phyloP scores from a whole-genome alignment of 495 filamentous ascomycete species.

The Chaetomidium leptoderma region DNA sequence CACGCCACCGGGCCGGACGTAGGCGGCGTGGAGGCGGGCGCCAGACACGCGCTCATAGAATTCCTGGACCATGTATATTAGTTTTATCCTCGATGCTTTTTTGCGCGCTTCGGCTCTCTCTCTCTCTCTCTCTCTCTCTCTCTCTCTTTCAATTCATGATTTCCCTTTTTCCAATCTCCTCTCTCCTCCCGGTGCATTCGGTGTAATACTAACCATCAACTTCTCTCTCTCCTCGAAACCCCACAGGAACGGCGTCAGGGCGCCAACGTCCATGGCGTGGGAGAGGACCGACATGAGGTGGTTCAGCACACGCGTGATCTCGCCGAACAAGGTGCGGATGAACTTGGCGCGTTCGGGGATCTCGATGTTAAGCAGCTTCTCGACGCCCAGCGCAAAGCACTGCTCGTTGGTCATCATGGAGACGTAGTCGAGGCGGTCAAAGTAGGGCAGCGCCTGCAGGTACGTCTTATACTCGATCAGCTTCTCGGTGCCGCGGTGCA shows the following conservation, averaged over 20 bases:
- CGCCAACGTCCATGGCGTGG: slow-evolving; percentile 99
- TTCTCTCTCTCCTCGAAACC: slow-evolving; percentile 99
- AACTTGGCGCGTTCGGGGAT: slow-evolving; percentile 94
- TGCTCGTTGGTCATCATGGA: slow-evolving; percentile 99
- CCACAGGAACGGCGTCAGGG: slow-evolving; percentile 97
- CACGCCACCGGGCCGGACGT: slow-evolving; percentile 96
- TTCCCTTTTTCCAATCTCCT: not conserved
- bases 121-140: too few species aligned
- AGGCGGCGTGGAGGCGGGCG: slow-evolving; percentile 95
- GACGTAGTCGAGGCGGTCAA: slow-evolving; percentile 97
- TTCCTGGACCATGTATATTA: slow-evolving; percentile 60
- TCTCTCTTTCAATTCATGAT: not conserved
- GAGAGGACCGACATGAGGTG: slow-evolving; percentile 97
- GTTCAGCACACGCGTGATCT: slow-evolving; percentile 93
- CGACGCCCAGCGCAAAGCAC: slow-evolving; percentile 89
- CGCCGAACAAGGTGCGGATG: slow-evolving; percentile 93
- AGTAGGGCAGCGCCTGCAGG: slow-evolving; percentile 96
- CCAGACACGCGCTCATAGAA: slow-evolving; percentile 99
- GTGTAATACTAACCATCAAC: slow-evolving; percentile 70
- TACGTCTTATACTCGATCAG: slow-evolving; percentile 99
- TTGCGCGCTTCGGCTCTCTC: too few species aligned
- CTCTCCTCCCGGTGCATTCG: not conserved
- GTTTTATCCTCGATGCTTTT: slow-evolving; percentile 10
- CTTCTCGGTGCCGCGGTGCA: slow-evolving; percentile 98
- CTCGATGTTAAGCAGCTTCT: slow-evolving; percentile 97